phyloP scores from a whole-genome alignment of 2,329 filamentous ascomycete species.

The Penicillium vulpinum region DNA sequence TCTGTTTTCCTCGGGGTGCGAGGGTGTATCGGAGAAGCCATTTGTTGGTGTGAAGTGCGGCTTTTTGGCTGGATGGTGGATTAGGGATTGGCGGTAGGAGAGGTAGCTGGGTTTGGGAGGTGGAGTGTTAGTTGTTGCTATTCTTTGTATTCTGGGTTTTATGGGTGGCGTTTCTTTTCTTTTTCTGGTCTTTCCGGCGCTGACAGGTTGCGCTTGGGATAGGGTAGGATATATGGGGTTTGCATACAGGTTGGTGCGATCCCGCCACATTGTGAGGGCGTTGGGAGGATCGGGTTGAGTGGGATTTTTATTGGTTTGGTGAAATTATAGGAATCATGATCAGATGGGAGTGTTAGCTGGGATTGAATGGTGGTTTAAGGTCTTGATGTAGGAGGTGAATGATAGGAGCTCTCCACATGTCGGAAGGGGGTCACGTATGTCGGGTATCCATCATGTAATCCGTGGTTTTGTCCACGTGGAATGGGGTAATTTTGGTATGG shows the following conservation, averaged over 20 bases:
- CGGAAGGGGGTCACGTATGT: slow-evolving; percentile 9
- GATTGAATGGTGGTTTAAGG: not conserved
- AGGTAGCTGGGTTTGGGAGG: slow-evolving; percentile 68
- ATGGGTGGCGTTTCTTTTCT: not conserved
- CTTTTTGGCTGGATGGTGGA: slow-evolving; percentile 89
- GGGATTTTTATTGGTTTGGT: slow-evolving; percentile 23
- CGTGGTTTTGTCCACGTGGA: not conserved
- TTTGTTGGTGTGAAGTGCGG: slow-evolving; percentile 65
- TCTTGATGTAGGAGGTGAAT: not conserved
- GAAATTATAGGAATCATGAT: slow-evolving; percentile 18
- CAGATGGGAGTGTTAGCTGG: not conserved
- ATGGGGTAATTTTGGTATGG: slow-evolving; percentile 4
- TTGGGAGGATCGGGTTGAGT: slow-evolving; percentile 9
- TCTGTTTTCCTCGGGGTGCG: slow-evolving; percentile 66
- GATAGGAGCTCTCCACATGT: slow-evolving; percentile 10
- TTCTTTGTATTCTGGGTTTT: not conserved
- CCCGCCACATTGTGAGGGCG: slow-evolving; percentile 88
- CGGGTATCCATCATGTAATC: slow-evolving; percentile 9
- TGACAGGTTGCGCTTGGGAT: not conserved
- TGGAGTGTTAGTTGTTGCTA: slow-evolving; percentile 16
- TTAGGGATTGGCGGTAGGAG: slow-evolving; percentile 97
- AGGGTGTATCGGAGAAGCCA: slow-evolving; percentile 62
- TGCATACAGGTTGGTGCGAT: slow-evolving; percentile 93
- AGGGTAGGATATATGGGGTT: slow-evolving; percentile 4
- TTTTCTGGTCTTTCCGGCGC: not conserved